Conservation (phyloP, 2,329 filamentous ascomycete species). For the Apiospora koreana region DNA sequence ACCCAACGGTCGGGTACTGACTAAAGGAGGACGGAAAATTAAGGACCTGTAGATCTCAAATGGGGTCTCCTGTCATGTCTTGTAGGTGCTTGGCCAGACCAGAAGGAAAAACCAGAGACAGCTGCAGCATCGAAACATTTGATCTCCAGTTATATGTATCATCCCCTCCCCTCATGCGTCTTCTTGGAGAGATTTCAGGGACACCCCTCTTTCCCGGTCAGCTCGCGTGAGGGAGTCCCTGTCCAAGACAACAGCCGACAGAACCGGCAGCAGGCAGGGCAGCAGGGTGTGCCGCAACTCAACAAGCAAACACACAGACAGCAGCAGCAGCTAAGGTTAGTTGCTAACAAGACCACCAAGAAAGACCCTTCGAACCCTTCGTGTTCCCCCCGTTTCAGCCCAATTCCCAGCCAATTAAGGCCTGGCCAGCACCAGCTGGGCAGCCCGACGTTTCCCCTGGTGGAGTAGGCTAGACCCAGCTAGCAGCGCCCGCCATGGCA, state of each 20-base stretch:
- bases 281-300: no score
- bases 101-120: no score
- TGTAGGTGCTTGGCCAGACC: neutral
- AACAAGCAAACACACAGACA: no score
- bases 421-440: neutral
- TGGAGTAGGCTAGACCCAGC: neutral
- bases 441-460: neutral
- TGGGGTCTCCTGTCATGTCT: neutral
- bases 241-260: neutral
- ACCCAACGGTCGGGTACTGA: neutral
- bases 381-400: neutral
- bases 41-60: neutral
- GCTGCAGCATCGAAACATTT: constrained; percentile 5
- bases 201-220: neutral
- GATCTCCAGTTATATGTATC: constrained; percentile 6
- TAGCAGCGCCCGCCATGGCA: neutral
- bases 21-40: neutral
- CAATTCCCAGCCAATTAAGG: neutral
- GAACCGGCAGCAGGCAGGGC: no score
- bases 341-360: no score
- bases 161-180: neutral
- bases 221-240: neutral
- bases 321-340: neutral
- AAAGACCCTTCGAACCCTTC: neutral
- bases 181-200: neutral